Conservation (phyloP, 139 green algal species). For the Asterochloris erici region DNA sequence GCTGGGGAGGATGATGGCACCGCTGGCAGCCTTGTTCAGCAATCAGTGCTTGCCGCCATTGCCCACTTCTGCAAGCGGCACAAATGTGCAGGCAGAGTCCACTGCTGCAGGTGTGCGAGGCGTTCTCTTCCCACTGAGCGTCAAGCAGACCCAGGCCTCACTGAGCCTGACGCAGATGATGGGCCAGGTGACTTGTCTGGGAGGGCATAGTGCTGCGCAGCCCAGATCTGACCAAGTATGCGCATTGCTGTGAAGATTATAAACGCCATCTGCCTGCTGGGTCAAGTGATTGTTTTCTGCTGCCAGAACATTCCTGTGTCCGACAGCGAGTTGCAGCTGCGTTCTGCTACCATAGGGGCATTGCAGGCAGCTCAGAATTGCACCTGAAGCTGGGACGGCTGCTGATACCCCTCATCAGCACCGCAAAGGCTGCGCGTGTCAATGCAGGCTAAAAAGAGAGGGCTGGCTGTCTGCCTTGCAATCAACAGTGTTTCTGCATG, state of each 20-base stretch:
- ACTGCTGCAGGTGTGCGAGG: conserved; percentile 22
- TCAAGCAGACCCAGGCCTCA: conserved; percentile 35
- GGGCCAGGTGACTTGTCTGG: conserved; percentile 8
- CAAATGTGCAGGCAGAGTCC: too few relatives aligned
- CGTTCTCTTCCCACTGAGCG: conserved; percentile 38
- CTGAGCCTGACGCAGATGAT: conserved; percentile 20
- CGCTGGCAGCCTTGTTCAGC: neutral
- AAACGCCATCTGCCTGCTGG: neutral
- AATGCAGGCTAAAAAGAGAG: too few relatives aligned
- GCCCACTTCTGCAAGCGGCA: conserved; percentile 7
- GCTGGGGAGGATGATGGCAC: neutral
- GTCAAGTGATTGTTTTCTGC: neutral
- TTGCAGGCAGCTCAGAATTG: neutral
- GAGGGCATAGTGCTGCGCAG: neutral
- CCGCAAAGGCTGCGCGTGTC: neutral
- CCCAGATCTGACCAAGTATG: neutral
- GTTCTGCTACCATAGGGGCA: neutral
- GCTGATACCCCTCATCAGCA: neutral
- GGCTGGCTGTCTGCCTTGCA: too few relatives aligned
- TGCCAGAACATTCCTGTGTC: neutral
- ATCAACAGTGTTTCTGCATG: too few relatives aligned
- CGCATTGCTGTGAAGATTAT: neutral
- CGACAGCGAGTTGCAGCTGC: neutral
- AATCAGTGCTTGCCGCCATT: conserved; percentile 14
- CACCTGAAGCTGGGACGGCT: neutral